These are phyloP conservation scores for Obba rivulosa DNA, from an alignment of 768 basidiomycete genomes.

Conservation along the genomic window DNA sequence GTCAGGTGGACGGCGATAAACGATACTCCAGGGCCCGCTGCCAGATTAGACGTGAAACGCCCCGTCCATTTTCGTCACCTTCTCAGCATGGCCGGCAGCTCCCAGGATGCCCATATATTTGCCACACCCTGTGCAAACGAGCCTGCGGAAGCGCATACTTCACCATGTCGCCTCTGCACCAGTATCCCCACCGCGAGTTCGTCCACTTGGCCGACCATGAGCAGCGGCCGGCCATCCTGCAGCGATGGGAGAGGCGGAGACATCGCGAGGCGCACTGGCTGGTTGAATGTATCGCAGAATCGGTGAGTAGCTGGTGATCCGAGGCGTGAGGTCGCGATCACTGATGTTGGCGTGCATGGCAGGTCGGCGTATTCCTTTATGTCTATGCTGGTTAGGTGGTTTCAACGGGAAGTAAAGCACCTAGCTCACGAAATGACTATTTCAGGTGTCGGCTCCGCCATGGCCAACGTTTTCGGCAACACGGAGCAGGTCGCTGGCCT, in stretches of 20 bases:
- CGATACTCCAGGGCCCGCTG: too few relatives aligned
- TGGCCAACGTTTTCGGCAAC: constrained; percentile 25
- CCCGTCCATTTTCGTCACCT: too few relatives aligned
- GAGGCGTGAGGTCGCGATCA: neutral
- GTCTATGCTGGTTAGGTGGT: constrained; percentile 19
- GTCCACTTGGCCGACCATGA: constrained; percentile 20
- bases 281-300: constrained; percentile 27
- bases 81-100: too few relatives aligned
- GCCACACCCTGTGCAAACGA: too few relatives aligned
- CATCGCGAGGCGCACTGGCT: constrained; percentile 27
- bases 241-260: constrained; percentile 20
- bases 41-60: too few relatives aligned
- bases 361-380: constrained; percentile 28
- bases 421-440: neutral
- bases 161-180: constrained; percentile 1
- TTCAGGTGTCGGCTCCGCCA: constrained; percentile 31
- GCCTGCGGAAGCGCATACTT: too few relatives aligned
- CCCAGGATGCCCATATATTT: too few relatives aligned
- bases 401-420: neutral
- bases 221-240: constrained; percentile 13
- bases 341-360: neutral
- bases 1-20: too few relatives aligned
- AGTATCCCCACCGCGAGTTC: constrained; percentile 13
- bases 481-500: constrained; percentile 15
- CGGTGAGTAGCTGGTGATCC: constrained; percentile 13